Evolutionary conservation across 768 basidiomycete genomes (phyloP), one percentile per base, ranked within the genome.

Genomic region (Neoboletus subvelutipes): DNA sequence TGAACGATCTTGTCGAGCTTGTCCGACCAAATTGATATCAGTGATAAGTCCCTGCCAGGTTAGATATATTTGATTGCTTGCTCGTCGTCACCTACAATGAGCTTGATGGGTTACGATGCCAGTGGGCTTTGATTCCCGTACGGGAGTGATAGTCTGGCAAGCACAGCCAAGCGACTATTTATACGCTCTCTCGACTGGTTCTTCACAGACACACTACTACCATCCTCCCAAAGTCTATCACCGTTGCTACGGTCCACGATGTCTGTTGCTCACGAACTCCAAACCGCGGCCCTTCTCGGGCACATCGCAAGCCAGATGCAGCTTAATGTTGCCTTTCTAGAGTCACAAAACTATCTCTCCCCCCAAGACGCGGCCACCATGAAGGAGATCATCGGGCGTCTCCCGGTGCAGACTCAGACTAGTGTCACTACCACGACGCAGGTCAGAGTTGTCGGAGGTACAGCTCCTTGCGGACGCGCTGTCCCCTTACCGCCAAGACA

Each of bases 241-340:
- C 37, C n/a, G 33, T 13, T 12, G 33, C 9, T 9, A 33, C 47
- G n/a, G n/a, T 18, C 12, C 26, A 55, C 34, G 4, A 71, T 73
- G 71, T 59, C 70, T 4, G 33, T 43, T 37, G 52, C 68, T 26
- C 64, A 62, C 9, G 64, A 75, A 45, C 58, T 60, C 31, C 67
- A 70, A 37, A 57, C 65, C 2, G 64, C 77, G 6, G 84, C 82
- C 31, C 75, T 87, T 37, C 75, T 89, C 2, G 76, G 80, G 1
- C 88, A 86, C 63, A 71, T 88, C 55, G 68, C 85, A 52, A 76
- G 77, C 50, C 84, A 84, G 61, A 75, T 86, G 47, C 77, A 83
- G 61, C 71, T 76, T 46, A 80, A 86, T 55, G 74, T 88, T 26
- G 72, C 81, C 22, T 86, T 88, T 62, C 73, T 88, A 15, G 77